phyloP scores from a whole-genome alignment of 2,329 filamentous ascomycete genomes.

The Pseudocercospora eumusae region DNA sequence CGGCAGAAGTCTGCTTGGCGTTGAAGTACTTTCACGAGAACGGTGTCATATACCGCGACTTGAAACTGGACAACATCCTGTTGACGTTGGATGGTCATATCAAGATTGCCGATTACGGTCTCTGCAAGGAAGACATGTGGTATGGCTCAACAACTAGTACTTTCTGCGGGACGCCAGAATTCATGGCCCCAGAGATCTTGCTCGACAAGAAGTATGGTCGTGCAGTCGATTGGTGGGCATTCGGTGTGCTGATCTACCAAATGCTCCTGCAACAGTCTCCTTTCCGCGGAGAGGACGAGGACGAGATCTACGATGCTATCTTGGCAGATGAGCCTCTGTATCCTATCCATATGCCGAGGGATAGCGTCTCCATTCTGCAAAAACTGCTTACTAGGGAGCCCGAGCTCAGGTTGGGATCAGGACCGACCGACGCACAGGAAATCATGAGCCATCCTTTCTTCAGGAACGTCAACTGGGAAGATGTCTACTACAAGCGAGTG shows the following conservation, averaged over 20 bases:
- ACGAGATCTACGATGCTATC: conserved; percentile 99
- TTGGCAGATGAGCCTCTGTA: conserved; percentile 96
- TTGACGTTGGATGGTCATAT: conserved; percentile 94
- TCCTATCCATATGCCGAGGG: conserved; percentile 97
- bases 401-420: conserved; percentile 86
- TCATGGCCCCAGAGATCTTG: conserved; percentile 98
- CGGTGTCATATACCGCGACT: conserved; percentile 89
- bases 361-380: conserved; percentile 95
- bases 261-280: conserved; percentile 99
- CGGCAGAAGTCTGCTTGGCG: conserved; percentile 92
- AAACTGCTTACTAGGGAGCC: conserved; percentile 95
- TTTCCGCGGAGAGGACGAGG: conserved; percentile 97
- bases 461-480: conserved; percentile 96
- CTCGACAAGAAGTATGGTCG: conserved; percentile 98
- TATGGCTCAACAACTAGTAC: conserved; percentile 95
- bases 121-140: conserved; percentile 99
- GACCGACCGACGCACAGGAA: conserved; percentile 95
- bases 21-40: conserved; percentile 99
- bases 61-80: conserved; percentile 85
- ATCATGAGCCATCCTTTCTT: conserved; percentile 99
- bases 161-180: conserved; percentile 98
- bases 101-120: conserved; percentile 97
- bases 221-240: conserved; percentile 99
- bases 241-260: conserved; percentile 97
- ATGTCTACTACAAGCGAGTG: conserved; percentile 94